Base-by-base conservation (phyloP, 306 rosid species). In the Neltuma alba region DNA sequence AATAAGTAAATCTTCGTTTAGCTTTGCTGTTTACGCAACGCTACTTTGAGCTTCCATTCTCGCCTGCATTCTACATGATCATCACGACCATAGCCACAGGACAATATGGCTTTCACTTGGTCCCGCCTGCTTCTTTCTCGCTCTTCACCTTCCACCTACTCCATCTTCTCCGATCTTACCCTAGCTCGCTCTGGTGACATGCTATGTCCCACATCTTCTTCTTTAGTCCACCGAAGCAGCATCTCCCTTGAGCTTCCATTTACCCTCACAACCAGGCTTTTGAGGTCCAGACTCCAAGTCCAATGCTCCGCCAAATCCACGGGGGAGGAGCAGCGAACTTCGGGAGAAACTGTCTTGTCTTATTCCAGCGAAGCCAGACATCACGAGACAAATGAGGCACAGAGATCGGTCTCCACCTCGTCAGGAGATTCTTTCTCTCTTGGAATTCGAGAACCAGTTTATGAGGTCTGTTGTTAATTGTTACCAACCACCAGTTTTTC, bases 361-460 rank as follows among this genome's bases (percentile, higher is more conserved):
- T 80, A 52, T 58, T 58, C 82, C 81, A 83, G 75, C 1, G 86
- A 86, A 63, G 18, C 57, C 6, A 74, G 48, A 31, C 83, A 72
- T 58, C 76, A 71, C 31, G 33, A 67, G 4, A 80, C 77, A 12
- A 82, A 70, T 47, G 44, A 21, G 28, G 45, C 62, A 76, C 85
- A 3, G 52, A 77, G 72, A 42, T 79, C 5, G 15, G 68, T 67
- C 45, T 20, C 91, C 27, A 41, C 91, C n/a, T 82, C 89, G 5
- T 76, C 86, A 0, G 82, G 90, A 81, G 99, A 96, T 30, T 87
- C 85, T 77, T 81, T 86, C 10, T 85, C 91, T 31, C 93, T 91
- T n/a, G 97, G 98, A 76, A 91, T 96, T 83, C 97, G 99, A 3
- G 99, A 96, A 85, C 96, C 92, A 4, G 91, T 96, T 74, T 96